Conservation (phyloP, 202 grass and related monocot genomes). For the Panicum hallii region DNA sequence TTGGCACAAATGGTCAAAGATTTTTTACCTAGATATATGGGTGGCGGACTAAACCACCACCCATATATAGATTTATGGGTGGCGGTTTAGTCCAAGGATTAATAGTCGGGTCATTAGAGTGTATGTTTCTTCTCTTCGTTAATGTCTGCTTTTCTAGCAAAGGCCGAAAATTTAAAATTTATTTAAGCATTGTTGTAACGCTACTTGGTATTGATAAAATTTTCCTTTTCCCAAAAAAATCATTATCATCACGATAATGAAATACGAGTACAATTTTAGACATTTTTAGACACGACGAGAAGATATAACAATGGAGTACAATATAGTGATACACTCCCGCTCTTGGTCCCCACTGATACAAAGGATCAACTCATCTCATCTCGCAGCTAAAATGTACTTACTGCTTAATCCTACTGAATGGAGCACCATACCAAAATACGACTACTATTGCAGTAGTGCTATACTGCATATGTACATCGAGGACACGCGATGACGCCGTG, state of each 20-base stretch:
- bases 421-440: not conserved
- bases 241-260: too few species aligned
- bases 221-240: not conserved
- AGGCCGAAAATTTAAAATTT: too few species aligned
- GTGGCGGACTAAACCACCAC: too few species aligned
- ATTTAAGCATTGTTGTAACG: too few species aligned
- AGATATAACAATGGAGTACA: constrained; percentile 13
- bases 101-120: too few species aligned
- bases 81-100: too few species aligned
- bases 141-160: too few species aligned
- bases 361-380: not conserved
- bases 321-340: not conserved
- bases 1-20: too few species aligned
- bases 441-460: not conserved
- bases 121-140: too few species aligned
- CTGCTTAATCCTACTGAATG: constrained; percentile 5
- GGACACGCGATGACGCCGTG: not conserved
- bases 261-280: not conserved
- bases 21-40: too few species aligned
- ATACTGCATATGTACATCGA: not conserved
- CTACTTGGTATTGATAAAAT: too few species aligned
- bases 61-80: too few species aligned
- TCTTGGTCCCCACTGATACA: not conserved
- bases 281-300: not conserved
- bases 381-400: not conserved